A percentile compares a stretch with the other conserved stretches of the same genome.
phyloP scores from a whole-genome alignment of 1,139 yeast species.

The Candida albicans region DNA sequence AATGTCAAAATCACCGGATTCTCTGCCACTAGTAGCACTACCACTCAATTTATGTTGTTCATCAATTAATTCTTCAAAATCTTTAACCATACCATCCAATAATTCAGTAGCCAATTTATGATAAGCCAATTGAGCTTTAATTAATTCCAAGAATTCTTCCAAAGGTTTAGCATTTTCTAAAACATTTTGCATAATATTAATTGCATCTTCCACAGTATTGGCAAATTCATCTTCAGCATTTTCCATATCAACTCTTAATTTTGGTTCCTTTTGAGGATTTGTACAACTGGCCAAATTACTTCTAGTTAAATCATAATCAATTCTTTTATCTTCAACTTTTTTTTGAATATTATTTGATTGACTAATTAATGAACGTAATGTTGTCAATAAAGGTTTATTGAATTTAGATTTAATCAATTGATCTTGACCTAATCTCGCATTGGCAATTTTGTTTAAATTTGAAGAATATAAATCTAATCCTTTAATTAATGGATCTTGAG shows the following conservation, averaged over 20 bases:
- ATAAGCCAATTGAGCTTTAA: constrained; percentile 79
- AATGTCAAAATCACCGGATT: constrained; percentile 49
- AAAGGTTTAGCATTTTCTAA: constrained; percentile 73
- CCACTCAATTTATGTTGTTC: constrained; percentile 32
- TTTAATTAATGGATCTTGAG: constrained; percentile 47
- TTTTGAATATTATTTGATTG: constrained; percentile 72
- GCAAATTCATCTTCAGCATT: constrained; percentile 89
- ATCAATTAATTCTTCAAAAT: constrained; percentile 60
- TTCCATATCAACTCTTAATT: constrained; percentile 75
- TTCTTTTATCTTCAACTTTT: constrained; percentile 75
- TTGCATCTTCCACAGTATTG: constrained; percentile 88
- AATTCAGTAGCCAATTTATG: constrained; percentile 76
- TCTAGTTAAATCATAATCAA: constrained; percentile 80
- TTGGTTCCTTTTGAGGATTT: constrained; percentile 73
- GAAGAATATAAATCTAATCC: constrained; percentile 47
- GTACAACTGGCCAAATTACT: constrained; percentile 62
- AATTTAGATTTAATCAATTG: constrained; percentile 67
- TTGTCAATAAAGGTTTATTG: constrained; percentile 65
- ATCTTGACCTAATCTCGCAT: constrained; percentile 83
- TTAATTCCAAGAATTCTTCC: constrained; percentile 66
- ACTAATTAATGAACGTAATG: constrained; percentile 61
- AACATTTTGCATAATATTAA: constrained; percentile 78
- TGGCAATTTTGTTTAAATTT: constrained; percentile 65
- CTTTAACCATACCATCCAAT: constrained; percentile 65
- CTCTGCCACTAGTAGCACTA: constrained; percentile 25